Percentiles rank a stretch among this genome's conserved stretches.
These are phyloP conservation scores for Heimioporus retisporus DNA, from an alignment of 1,284 basidiomycete genomes.

Conservation along the genomic window DNA sequence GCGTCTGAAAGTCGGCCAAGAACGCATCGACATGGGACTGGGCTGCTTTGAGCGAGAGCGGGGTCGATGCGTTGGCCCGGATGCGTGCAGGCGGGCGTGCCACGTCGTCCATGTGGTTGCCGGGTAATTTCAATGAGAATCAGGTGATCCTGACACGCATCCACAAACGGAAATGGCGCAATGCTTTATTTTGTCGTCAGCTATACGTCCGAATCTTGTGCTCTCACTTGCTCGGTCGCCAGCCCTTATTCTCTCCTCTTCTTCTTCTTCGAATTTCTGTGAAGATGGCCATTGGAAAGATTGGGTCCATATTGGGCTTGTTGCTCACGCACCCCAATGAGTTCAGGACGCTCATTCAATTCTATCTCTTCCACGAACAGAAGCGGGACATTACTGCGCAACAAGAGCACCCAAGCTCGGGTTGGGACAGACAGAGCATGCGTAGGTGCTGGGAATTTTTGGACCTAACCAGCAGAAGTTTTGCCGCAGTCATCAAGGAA, in stretches of 20 bases:
- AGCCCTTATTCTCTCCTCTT: too few relatives aligned
- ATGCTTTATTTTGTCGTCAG: conserved; percentile 4
- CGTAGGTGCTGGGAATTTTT: conserved; percentile 92
- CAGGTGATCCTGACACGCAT: conserved; percentile 23
- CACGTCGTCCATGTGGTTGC: conserved; percentile 54
- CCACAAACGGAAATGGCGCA: conserved; percentile 23
- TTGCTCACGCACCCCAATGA: conserved; percentile 83
- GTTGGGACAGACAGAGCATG: conserved; percentile 91
- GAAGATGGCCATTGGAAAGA: conserved; percentile 34
- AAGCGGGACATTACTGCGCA: conserved; percentile 84
- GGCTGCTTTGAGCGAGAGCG: conserved; percentile 51
- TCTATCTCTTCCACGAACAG: conserved; percentile 82
- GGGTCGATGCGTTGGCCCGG: conserved; percentile 44
- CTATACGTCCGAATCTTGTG: not conserved
- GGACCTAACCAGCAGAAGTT: conserved; percentile 92
- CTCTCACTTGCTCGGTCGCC: too few relatives aligned
- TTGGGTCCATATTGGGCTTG: conserved; percentile 61
- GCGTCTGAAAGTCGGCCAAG: conserved; percentile 56
- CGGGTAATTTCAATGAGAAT: not conserved
- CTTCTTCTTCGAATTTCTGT: not conserved
- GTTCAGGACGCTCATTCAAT: conserved; percentile 83
- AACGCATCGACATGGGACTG: conserved; percentile 55
- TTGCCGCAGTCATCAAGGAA: conserved; percentile 96
- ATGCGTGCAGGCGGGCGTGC: conserved; percentile 60
- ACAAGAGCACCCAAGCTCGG: conserved; percentile 77